phyloP scores from a whole-genome alignment of 2,329 filamentous ascomycete species.

The Purpureocillium takamizusanense region DNA sequence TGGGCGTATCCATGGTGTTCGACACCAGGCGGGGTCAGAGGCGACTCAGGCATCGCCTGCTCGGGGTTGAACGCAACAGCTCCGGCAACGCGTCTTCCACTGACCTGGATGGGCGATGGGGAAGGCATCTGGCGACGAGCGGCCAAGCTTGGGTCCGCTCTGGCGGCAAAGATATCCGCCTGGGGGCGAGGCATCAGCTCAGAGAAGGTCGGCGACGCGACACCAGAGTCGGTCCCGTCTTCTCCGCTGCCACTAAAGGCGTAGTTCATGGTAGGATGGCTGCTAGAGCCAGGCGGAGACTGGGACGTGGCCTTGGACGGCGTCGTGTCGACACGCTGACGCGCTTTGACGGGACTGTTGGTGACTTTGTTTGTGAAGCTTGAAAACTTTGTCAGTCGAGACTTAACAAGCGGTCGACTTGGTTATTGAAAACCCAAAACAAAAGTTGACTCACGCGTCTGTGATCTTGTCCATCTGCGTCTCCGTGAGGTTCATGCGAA shows the following conservation, averaged over 20 bases:
- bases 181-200: slow-evolving; percentile 19
- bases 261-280: not conserved
- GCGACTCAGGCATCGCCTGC: slow-evolving; percentile 12
- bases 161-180: slow-evolving; percentile 7
- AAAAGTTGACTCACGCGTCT: slow-evolving; percentile 26
- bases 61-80: slow-evolving; percentile 1
- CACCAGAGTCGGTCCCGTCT: not conserved
- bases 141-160: slow-evolving; percentile 13
- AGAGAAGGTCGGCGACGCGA: slow-evolving; percentile 17
- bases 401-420: too few relatives aligned
- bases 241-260: slow-evolving; percentile 5
- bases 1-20: not conserved
- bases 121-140: slow-evolving; percentile 18
- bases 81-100: slow-evolving; percentile 3
- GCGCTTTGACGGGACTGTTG: slow-evolving; percentile 14
- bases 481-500: slow-evolving; percentile 40
- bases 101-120: slow-evolving; percentile 17
- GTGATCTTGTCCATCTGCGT: slow-evolving; percentile 39
- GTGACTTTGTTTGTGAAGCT: slow-evolving; percentile 25
- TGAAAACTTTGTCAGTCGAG: too few relatives aligned
- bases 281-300: slow-evolving; percentile 4
- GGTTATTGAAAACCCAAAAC: not conserved
- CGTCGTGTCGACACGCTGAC: slow-evolving; percentile 7
- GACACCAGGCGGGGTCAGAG: slow-evolving; percentile 10
- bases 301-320: slow-evolving; percentile 13